These are phyloP conservation scores for Epichloe gansuensis DNA, from an alignment of 2,329 filamentous ascomycete species.

Conservation along the genomic window DNA sequence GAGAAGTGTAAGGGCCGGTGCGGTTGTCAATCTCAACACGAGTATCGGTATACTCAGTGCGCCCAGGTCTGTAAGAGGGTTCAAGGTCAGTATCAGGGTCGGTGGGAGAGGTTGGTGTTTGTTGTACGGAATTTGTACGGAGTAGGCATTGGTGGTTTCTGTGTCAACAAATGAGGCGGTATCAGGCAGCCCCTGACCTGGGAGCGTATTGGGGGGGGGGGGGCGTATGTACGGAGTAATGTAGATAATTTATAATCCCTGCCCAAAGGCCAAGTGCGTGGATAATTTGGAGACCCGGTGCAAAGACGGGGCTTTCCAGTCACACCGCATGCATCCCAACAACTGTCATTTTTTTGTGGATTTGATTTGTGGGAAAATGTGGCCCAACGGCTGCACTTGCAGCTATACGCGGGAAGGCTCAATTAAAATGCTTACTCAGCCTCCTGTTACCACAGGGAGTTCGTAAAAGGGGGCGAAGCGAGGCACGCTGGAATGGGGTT, in stretches of 20 bases:
- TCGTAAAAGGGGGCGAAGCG: not conserved
- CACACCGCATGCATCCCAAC: slow-evolving; percentile 3
- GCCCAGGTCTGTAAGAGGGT: slow-evolving; percentile 19
- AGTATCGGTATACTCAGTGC: slow-evolving; percentile 44
- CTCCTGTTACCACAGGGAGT: not conserved
- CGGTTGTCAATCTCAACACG: slow-evolving; percentile 52
- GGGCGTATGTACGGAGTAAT: not conserved
- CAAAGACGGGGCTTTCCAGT: not conserved
- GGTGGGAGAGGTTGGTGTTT: slow-evolving; percentile 14
- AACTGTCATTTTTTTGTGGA: slow-evolving; percentile 1
- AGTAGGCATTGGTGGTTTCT: slow-evolving; percentile 8
- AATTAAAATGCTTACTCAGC: not conserved
- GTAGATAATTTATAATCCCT: slow-evolving; percentile 2
- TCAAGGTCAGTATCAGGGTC: slow-evolving; percentile 6
- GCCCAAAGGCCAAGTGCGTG: slow-evolving; percentile 6
- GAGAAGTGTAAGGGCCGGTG: slow-evolving; percentile 33
- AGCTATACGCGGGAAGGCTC: slow-evolving; percentile 1
- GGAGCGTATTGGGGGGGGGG: slow-evolving; percentile 1
- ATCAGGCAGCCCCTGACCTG: slow-evolving; percentile 11
- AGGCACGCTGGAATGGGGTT: not conserved
- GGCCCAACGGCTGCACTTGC: not conserved
- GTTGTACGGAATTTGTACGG: slow-evolving; percentile 1
- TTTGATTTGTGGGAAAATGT: not conserved
- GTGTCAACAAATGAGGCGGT: slow-evolving; percentile 12
- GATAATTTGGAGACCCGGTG: not conserved